Conservation (phyloP, 305 asterid genomes). For the Fraxinus xanthoxyloides region DNA sequence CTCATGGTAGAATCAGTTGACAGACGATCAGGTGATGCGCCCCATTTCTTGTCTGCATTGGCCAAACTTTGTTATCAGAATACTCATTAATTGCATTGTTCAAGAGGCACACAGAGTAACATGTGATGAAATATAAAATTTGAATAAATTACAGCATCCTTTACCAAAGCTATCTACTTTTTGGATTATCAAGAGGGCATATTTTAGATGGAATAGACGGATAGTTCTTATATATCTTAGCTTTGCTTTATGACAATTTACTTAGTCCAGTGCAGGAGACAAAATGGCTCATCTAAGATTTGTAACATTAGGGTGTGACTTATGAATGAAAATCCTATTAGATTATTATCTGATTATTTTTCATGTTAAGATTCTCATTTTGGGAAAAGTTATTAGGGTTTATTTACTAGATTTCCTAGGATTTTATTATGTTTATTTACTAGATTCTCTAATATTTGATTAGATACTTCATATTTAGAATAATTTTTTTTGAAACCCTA, state of each 20-base stretch:
- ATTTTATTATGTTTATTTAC: too few relatives aligned
- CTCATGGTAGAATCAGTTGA: constrained; percentile 40
- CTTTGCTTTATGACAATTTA: not conserved
- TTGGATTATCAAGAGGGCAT: not conserved
- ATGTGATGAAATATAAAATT: not conserved
- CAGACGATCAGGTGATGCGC: constrained; percentile 34
- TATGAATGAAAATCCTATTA: not conserved
- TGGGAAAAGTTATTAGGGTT: not conserved
- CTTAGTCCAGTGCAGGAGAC: not conserved
- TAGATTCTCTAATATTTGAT: not conserved
- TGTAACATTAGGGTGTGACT: not conserved
- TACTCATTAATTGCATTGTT: not conserved
- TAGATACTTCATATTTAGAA: too few relatives aligned
- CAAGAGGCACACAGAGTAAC: not conserved
- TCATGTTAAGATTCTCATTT: not conserved
- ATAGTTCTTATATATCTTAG: not conserved
- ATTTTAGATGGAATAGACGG: not conserved
- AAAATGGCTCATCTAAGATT: not conserved
- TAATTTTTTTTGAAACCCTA: too few relatives aligned
- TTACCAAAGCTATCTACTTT: not conserved
- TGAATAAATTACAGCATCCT: not conserved
- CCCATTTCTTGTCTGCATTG: constrained; percentile 30
- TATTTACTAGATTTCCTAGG: not conserved
- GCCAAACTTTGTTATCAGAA: not conserved
- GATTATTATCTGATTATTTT: not conserved